Conservation (phyloP, 148 eudicot genomes). For the Salicornia ramosissima region DNA sequence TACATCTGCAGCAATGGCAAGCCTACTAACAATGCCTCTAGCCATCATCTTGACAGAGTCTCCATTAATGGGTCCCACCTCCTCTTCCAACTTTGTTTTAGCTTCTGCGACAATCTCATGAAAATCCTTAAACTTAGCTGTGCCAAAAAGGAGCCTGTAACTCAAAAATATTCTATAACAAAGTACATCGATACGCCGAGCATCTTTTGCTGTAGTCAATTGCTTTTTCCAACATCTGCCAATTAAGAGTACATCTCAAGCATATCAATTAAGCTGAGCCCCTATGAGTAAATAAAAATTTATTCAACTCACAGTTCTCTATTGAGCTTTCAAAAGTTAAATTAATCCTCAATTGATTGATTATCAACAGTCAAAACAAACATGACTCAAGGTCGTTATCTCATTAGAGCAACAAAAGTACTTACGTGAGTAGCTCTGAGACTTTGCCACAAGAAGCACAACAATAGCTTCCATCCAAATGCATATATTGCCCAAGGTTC, state of each 20-base stretch:
- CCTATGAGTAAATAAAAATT: background rate
- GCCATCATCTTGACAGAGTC: slow-evolving; percentile 69
- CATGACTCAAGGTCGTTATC: background rate
- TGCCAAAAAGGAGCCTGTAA: slow-evolving; percentile 71
- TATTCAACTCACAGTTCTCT: background rate
- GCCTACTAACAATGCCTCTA: slow-evolving; percentile 74
- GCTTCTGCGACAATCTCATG: slow-evolving; percentile 67
- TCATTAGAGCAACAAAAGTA: slow-evolving; percentile 15
- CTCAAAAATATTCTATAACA: slow-evolving; percentile 71
- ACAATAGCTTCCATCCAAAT: slow-evolving; percentile 83
- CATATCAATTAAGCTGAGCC: slow-evolving; percentile 12
- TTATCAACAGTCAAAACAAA: background rate
- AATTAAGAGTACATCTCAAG: slow-evolving; percentile 10
- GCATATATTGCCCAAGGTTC: slow-evolving; percentile 63
- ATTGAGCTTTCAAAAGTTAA: background rate
- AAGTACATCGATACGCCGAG: slow-evolving; percentile 76
- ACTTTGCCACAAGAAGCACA: slow-evolving; percentile 97
- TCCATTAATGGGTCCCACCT: slow-evolving; percentile 75
- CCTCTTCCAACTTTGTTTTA: slow-evolving; percentile 63
- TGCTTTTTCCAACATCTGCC: slow-evolving; percentile 92
- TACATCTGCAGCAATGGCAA: slow-evolving; percentile 64
- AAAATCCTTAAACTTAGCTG: slow-evolving; percentile 66
- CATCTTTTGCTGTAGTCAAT: slow-evolving; percentile 69
- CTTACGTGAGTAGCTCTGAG: slow-evolving; percentile 79
- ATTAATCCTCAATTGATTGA: background rate